Base-by-base conservation (phyloP, 73 alveolate genomes). In the Paraurostyla sp. region DNA sequence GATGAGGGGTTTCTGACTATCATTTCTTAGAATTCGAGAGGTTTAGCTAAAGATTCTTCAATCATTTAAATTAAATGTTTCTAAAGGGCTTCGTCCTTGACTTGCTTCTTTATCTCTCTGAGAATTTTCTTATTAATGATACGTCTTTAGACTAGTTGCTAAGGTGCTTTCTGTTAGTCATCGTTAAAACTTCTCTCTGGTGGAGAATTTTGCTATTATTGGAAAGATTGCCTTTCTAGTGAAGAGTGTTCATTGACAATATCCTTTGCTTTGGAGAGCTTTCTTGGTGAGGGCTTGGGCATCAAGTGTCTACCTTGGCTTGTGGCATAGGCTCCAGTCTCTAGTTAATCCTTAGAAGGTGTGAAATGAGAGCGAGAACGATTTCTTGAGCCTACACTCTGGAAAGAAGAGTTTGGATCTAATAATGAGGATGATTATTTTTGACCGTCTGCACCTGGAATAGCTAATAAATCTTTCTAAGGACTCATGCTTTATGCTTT, bases 211-310 rank as follows among this genome's bases (percentile, higher is more conserved):
- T 16, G 20, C 59, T 48, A n/a, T n/a, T n/a, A n/a, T n/a, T n/a
- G n/a, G n/a, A n/a, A n/a, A n/a, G n/a, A n/a, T 11, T 63, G 16
- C 82, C 9, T 63, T 29, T 63, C 33, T 38, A 11, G 9, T 54
- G 71, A 20, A 9, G 25, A 22, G 71, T 20, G 9, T 54, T 54
- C 25, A 6, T 54, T 20, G 7, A 16, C 7, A 9, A 73, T 48
- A 23, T 73, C 86, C 46, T 48, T 73, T 22, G 86, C 86, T 49
- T 73, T 73, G 2, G 71, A 43, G 9, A 73, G 51, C 33, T 73
- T 73, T 73, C 86, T 49, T 22, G 90, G 90, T 9, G 80, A 80
- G 11, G 90, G 80, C 52, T 80, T 80, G 6, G 90, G 80, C 76
- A 59, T 80, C 30, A 80, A 57, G 56, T 57, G 80, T 23, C 30